Base-by-base conservation (phyloP, 768 basidiomycete genomes). In the Thelephora aurantiotincta region DNA sequence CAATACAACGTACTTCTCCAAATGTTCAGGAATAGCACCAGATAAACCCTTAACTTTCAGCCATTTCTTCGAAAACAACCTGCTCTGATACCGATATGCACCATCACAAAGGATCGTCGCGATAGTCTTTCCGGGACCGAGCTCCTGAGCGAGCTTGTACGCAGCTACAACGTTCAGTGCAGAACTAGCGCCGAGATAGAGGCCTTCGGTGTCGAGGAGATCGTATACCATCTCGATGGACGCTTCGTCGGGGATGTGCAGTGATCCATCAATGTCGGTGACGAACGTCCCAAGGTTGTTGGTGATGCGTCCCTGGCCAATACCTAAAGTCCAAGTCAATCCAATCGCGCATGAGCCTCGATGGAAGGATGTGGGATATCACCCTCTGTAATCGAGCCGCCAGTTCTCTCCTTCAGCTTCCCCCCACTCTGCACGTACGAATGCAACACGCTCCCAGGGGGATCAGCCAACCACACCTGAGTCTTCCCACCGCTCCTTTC, bases 141-240 rank as follows among this genome's bases (percentile, higher is more conserved):
- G 70, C 56, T 78, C 81, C 53, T 75, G 71, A 2, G 91, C 93
- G 18, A 98, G 73, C 59, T 98, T 83, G 11, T 79, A 78, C 0
- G 94, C 93, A 9, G 94, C 91, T 35, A 91, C 92, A 18, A 96
- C 91, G 59, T 99, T 99, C 52, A 98, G 65, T 1, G 96, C 91
- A 5, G 89, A 82, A 52, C 87, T 92, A 2, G 93, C 93, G 11
- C 96, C 96, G 38, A 99, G 65, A 65, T 99, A 99, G 35, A 99
- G 58, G 0, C 96, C 96, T 60, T 97, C 96, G 11, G 79, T 75
- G 58, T 97, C 87, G 42, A 99, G 68, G 23, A 99, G 68, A 48
- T 92, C 78, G 62, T 96, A 99, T 41, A 99, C 66, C 92, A 96
- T 98, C 45, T 73, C 74, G 56, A 99, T 89, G 14, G 89, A 81